Percentiles rank a stretch among this genome's conserved stretches.
phyloP scores from a whole-genome alignment of 345 rosid species.

The Odontarrhena argentea region DNA sequence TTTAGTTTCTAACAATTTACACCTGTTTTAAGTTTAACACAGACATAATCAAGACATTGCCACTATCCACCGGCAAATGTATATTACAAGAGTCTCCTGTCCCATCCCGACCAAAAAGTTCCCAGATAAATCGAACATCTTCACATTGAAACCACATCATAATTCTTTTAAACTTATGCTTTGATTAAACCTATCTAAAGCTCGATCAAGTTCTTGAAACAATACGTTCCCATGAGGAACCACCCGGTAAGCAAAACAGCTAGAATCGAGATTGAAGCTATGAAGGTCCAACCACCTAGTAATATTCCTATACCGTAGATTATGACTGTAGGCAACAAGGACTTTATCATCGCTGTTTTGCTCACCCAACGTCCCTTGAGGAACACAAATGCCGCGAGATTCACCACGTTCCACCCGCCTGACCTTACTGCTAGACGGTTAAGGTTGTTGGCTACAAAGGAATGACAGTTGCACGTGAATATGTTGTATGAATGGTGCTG shows the following conservation, averaged over 20 bases:
- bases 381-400: constrained; percentile 69
- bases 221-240: constrained; percentile 81
- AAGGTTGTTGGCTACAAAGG: constrained; percentile 86
- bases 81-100: constrained; percentile 15
- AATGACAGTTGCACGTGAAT: constrained; percentile 95
- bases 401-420: constrained; percentile 90
- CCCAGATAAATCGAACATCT: background rate
- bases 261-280: constrained; percentile 53
- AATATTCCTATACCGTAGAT: constrained; percentile 55
- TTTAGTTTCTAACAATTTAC: constrained; percentile 1
- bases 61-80: background rate
- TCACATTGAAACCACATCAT: constrained; percentile 1
- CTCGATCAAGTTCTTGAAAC: constrained; percentile 70
- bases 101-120: constrained; percentile 19
- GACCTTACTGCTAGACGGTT: constrained; percentile 71
- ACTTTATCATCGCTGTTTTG: constrained; percentile 53
- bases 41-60: background rate
- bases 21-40: background rate
- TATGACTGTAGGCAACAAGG: constrained; percentile 60
- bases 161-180: constrained; percentile 9
- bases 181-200: constrained; percentile 46
- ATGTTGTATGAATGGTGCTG: constrained; percentile 81
- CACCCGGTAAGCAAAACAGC: constrained; percentile 66
- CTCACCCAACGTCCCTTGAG: constrained; percentile 82
- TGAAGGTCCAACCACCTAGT: constrained; percentile 67